Evolutionary conservation across 257 asterid species (phyloP).

Genomic region (Penstemon davidsonii): DNA sequence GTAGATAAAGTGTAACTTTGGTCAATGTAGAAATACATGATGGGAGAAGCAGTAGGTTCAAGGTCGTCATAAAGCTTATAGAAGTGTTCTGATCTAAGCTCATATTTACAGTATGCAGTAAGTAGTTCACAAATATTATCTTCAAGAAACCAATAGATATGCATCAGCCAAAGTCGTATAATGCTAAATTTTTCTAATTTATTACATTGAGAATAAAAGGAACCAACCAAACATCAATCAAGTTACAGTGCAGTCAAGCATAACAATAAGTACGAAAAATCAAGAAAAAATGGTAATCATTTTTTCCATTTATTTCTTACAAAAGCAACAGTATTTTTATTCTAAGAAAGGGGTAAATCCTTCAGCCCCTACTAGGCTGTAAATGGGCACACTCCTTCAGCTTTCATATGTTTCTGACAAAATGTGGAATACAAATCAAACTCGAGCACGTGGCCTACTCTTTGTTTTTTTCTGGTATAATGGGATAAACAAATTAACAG

Average conservation of each 20-base stretch:
- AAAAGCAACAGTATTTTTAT: no score
- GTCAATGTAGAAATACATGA: background rate
- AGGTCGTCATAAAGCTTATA: background rate
- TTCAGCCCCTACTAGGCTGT: background rate
- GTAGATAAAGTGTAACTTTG: background rate
- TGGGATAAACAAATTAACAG: background rate
- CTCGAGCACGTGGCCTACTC: no score
- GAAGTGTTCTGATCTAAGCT: slow-evolving; percentile 1
- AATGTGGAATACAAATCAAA: background rate
- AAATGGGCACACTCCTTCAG: background rate
- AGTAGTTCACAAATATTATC: background rate
- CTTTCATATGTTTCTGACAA: slow-evolving; percentile 8
- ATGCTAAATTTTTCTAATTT: background rate
- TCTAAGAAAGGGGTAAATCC: no score
- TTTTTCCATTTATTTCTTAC: no score
- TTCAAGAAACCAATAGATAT: background rate
- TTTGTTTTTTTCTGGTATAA: no score
- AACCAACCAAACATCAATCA: background rate
- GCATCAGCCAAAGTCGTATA: background rate
- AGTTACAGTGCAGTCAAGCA: no score
- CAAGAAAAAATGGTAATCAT: no score
- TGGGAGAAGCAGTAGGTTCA: background rate
- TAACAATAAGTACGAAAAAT: no score
- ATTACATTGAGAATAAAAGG: background rate
- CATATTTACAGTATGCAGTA: background rate